Conservation (phyloP, 768 basidiomycete genomes). For the Gyrodon lividus region DNA sequence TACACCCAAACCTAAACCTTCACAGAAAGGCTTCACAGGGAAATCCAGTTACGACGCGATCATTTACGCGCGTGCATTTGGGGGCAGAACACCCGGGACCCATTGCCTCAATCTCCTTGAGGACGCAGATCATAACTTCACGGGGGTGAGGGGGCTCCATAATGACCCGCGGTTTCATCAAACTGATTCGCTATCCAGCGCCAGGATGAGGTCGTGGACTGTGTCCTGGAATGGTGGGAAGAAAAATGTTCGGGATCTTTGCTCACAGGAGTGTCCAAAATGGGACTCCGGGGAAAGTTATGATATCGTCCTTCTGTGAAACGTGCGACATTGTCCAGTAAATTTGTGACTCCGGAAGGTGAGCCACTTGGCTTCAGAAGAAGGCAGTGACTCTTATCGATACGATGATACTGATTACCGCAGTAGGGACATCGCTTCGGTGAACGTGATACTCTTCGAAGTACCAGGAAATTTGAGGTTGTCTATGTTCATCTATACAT, state of each 20-base stretch:
- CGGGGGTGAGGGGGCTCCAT: conserved; percentile 40
- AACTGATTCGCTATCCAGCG: conserved; percentile 34
- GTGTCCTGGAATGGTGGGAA: conserved; percentile 69
- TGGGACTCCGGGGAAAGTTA: conserved; percentile 51
- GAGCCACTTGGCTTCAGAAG: background rate
- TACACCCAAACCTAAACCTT: conserved; percentile 11
- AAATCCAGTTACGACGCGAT: conserved; percentile 62
- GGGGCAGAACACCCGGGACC: conserved; percentile 59
- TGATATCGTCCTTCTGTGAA: conserved; percentile 23
- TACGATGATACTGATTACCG: background rate
- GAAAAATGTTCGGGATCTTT: conserved; percentile 45
- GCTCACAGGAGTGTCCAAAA: conserved; percentile 62
- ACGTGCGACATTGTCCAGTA: background rate
- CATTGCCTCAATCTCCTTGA: conserved; percentile 71
- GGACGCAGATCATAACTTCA: conserved; percentile 78
- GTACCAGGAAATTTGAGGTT: background rate
- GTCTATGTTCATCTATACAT: background rate
- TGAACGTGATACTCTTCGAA: background rate
- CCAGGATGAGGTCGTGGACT: conserved; percentile 65
- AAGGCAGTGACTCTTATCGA: background rate
- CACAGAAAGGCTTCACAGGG: conserved; percentile 4
- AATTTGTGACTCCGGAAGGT: background rate
- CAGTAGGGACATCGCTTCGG: background rate
- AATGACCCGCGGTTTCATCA: background rate
- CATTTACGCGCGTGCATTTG: conserved; percentile 64